Evolutionary conservation across 2,329 filamentous ascomycete genomes (phyloP).

Genomic region (Berkeleyomyces basicola): DNA sequence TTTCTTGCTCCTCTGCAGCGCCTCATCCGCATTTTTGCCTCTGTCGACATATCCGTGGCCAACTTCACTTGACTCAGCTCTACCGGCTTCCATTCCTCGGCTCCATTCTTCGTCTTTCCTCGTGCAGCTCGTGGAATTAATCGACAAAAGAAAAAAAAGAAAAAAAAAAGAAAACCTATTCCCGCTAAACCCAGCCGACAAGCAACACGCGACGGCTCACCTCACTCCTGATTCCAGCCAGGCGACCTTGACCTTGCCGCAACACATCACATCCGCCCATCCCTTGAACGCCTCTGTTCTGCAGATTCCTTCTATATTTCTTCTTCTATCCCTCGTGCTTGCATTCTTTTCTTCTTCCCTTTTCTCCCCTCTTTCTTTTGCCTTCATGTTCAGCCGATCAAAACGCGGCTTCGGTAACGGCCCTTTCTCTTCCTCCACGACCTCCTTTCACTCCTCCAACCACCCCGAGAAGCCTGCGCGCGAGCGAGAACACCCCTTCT

Average conservation of each 20-base stretch:
- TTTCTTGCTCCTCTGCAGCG: background rate
- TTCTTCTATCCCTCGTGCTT: background rate
- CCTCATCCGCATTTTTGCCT: background rate
- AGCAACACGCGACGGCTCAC: background rate
- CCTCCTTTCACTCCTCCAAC: background rate
- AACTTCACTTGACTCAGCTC: background rate
- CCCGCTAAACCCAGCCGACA: background rate
- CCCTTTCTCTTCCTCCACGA: slow-evolving; percentile 4
- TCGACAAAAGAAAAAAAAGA: background rate
- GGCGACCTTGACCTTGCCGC: background rate
- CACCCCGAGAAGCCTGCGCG: background rate
- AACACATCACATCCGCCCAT: background rate
- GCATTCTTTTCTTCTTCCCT: background rate
- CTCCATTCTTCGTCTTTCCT: background rate
- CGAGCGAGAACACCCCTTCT: slow-evolving; percentile 4
- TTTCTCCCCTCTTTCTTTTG: background rate
- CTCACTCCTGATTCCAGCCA: background rate
- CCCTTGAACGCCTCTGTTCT: background rate
- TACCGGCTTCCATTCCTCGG: background rate
- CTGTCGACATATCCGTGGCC: background rate
- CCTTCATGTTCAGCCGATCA: slow-evolving; percentile 6
- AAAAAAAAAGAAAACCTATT: background rate
- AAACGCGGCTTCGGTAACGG: slow-evolving; percentile 7
- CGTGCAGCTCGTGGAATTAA: background rate
- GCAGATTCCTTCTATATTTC: background rate